Conservation (phyloP, 768 basidiomycete species). For the Tricholoma matsutake region DNA sequence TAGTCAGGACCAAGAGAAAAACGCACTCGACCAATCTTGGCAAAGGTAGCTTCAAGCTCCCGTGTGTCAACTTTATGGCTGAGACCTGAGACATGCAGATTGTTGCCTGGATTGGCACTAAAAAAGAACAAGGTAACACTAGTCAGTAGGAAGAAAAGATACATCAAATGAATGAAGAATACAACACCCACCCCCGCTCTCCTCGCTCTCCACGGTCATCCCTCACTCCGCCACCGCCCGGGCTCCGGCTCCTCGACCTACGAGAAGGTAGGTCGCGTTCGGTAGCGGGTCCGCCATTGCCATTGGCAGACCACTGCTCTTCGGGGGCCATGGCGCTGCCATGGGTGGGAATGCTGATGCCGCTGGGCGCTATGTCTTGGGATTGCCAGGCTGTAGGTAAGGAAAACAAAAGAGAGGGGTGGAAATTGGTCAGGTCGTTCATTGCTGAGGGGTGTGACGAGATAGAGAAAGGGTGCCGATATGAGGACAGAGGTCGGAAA, state of each 20-base stretch:
- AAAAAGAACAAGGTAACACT: conserved; percentile 26
- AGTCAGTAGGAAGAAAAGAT: background rate
- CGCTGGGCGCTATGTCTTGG: conserved; percentile 73
- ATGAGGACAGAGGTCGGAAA: conserved; percentile 7
- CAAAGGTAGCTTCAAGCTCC: conserved; percentile 85
- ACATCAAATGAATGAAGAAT: conserved; percentile 7
- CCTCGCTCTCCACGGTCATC: conserved; percentile 32
- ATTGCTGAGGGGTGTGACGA: conserved; percentile 27
- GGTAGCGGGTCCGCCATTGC: conserved; percentile 39
- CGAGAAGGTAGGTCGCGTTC: conserved; percentile 51
- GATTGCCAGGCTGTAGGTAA: conserved; percentile 71
- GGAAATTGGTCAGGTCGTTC: conserved; percentile 37
- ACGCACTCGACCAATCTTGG: conserved; percentile 78
- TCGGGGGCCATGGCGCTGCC: conserved; percentile 48
- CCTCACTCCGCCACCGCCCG: conserved; percentile 45
- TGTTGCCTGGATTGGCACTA: conserved; percentile 65
- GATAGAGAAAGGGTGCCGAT: conserved; percentile 19
- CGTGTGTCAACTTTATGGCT: conserved; percentile 67
- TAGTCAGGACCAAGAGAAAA: background rate
- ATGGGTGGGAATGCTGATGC: conserved; percentile 68
- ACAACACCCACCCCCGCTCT: conserved; percentile 49
- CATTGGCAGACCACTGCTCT: conserved; percentile 52
- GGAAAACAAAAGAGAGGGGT: conserved; percentile 25
- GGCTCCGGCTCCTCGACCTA: conserved; percentile 60
- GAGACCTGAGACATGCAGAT: conserved; percentile 59